A percentile compares a stretch with the other conserved stretches of the same genome.
Evolutionary conservation across 208 protist genomes (phyloP).

Genomic region (Angomonas deanei): DNA sequence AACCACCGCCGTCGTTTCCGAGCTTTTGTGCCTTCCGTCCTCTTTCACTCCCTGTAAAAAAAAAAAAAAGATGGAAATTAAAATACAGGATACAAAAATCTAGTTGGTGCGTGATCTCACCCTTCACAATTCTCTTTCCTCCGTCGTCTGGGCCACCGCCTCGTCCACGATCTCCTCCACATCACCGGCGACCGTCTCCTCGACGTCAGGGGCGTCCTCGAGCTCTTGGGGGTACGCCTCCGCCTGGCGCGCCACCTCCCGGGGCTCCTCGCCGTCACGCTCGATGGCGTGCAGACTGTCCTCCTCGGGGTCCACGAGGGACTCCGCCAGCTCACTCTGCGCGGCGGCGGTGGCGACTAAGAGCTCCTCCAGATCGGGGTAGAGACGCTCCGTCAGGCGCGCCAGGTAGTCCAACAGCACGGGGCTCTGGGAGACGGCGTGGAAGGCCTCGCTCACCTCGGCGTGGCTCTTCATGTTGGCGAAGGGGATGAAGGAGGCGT

Average conservation of each 20-base stretch:
- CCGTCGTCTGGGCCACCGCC: background rate
- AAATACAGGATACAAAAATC: background rate
- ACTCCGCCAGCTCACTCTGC: slow-evolving; percentile 8
- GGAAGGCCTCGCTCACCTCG: slow-evolving; percentile 15
- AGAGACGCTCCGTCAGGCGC: slow-evolving; percentile 16
- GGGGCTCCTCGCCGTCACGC: background rate
- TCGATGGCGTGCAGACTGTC: slow-evolving; percentile 1
- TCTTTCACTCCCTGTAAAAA: too few relatives aligned
- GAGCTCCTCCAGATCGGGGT: slow-evolving; percentile 23
- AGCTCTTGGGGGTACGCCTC: background rate
- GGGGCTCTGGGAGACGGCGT: slow-evolving; percentile 11
- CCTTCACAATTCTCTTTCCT: background rate
- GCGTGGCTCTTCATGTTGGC: slow-evolving; percentile 18
- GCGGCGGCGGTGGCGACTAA: slow-evolving; percentile 8
- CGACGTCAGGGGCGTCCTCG: background rate
- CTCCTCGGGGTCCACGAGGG: background rate
- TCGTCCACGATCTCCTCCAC: background rate
- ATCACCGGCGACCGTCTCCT: background rate
- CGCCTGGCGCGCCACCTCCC: background rate
- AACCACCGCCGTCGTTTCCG: too few relatives aligned
- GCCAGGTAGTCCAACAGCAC: slow-evolving; percentile 18
- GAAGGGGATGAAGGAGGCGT: slow-evolving; percentile 14
- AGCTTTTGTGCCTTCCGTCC: too few relatives aligned
- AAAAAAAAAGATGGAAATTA: background rate
- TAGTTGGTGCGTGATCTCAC: background rate